Evolutionary conservation across 306 rosid genomes (phyloP), one percentile per base, ranked within the genome.

Genomic region (Hippophae tibetana): DNA sequence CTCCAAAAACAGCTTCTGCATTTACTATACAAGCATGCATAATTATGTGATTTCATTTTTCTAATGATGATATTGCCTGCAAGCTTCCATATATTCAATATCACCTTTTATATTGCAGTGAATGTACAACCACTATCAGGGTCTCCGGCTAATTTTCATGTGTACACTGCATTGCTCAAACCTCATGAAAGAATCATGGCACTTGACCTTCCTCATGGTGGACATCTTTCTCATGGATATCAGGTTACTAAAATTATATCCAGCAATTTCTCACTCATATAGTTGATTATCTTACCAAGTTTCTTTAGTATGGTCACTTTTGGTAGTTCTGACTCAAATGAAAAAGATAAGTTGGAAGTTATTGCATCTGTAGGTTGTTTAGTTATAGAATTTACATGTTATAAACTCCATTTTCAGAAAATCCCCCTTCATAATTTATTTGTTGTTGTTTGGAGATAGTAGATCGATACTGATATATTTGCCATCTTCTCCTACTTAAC

Each of bases 161-260:
- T 93, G 62, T 93, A 88, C 74, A 93, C 99, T 10, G 99, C 99
- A 7, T 76, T 93, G 84, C 73, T 93, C 45, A 93, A 93, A 75
- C 97, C 99, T 46, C 99, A 88, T 71, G 99, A 93, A 0, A 81
- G 99, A 79, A 93, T 93, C 78, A 93, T 93, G 99, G 99, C 99
- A 31, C 99, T 93, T 42, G 99, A 93, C 79, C 99, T 93, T 77
- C 99, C 97, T 75, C 99, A 93, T 51, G 99, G 99, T 14, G 99
- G 99, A n/a, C 99, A 93, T 85, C 99, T 93, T 76, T 93, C 99
- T 74, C 99, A 93, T 64, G 99, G 99, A 42, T 93, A 93, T 68
- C 99, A 93, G 97, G 97, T 87, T 47, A 48, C 60, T 52, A 18
- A 31, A 25, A 70, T 31, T 31, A 61, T 8, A 18, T 54, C 67